A percentile compares a stretch with the other conserved stretches of the same genome.
Conservation (phyloP, 2,329 filamentous ascomycete species). For the Escovopsis sp. region DNA sequence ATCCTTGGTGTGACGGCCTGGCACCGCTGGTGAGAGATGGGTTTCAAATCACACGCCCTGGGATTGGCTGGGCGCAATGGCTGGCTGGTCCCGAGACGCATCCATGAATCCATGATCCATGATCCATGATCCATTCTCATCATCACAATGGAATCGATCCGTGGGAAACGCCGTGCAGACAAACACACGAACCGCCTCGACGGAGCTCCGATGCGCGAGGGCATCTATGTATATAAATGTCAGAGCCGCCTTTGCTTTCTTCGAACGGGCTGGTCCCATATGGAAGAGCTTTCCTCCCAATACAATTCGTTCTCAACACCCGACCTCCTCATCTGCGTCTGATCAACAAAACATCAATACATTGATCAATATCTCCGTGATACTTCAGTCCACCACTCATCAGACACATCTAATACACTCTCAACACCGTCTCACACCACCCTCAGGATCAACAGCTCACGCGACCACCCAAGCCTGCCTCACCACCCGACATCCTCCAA, state of each 20-base stretch:
- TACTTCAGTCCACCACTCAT: neutral
- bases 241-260: too few species aligned
- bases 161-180: too few species aligned
- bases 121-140: neutral
- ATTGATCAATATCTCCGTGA: slow-evolving; percentile 1
- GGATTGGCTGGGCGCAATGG: slow-evolving; percentile 5
- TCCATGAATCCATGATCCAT: too few species aligned
- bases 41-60: slow-evolving; percentile 3
- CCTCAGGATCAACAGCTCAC: neutral
- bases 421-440: neutral
- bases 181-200: too few species aligned
- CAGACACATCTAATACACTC: neutral
- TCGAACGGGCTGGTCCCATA: too few species aligned
- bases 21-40: neutral
- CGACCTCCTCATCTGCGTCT: neutral
- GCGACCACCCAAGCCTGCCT: neutral
- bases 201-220: too few species aligned
- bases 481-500: too few species aligned
- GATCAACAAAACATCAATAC: slow-evolving; percentile 1
- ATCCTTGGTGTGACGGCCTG: too few species aligned
- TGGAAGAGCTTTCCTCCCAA: too few species aligned
- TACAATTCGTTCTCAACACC: too few species aligned
- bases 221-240: too few species aligned
- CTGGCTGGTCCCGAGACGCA: neutral
- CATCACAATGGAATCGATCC: too few species aligned